Base-by-base conservation (phyloP, 306 rosid genomes). In the Arachis hypogaea region DNA sequence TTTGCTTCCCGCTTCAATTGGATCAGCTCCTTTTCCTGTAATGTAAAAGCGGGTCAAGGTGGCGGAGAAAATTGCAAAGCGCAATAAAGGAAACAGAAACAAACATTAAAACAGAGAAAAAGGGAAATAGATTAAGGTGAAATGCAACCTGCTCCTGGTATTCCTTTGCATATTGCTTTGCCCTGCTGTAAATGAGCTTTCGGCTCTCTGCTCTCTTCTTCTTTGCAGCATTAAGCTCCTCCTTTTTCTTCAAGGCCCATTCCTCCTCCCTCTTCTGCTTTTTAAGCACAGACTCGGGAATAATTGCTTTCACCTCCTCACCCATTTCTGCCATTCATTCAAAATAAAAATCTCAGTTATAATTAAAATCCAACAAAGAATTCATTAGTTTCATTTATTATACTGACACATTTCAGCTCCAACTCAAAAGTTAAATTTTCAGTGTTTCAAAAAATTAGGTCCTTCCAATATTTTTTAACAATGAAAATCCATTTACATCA, bases 261-360 rank as follows among this genome's bases (percentile, higher is more conserved):
- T 93, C 90, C 47, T 85, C 97, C 11, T 82, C 90, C 56, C 95
- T 89, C 85, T 88, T 91, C 40, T 56, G 71, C 91, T 91, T 94
- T 88, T 94, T 94, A 81, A 94, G 52, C 51, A 88, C 88, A 1
- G 95, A 89, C 82, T 91, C 95, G 0, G 94, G 98, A 76, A 91
- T 83, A 43, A 74, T 59, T 4, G 82, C 51, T 86, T 88, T 86
- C 58, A 52, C 92, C 40, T 78, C 92, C 40, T 78, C 88, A 78
- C 86, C 92, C 98, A 90, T 93, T 41, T 82, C 86, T 80, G 40
- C 54, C 3, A 33, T 28, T 41, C 22, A 5, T 11, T 11, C 2
- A 16, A 45, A 16, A 5, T 0, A 16, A 56, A 16, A 3, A 1
- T 9, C n/a, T 4, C 11, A 2, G 11, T 46, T 46, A 46, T 46